Evolutionary conservation across 75 land plant species (phyloP), one percentile per base, ranked within the genome.

Genomic region (Picea glauca): DNA sequence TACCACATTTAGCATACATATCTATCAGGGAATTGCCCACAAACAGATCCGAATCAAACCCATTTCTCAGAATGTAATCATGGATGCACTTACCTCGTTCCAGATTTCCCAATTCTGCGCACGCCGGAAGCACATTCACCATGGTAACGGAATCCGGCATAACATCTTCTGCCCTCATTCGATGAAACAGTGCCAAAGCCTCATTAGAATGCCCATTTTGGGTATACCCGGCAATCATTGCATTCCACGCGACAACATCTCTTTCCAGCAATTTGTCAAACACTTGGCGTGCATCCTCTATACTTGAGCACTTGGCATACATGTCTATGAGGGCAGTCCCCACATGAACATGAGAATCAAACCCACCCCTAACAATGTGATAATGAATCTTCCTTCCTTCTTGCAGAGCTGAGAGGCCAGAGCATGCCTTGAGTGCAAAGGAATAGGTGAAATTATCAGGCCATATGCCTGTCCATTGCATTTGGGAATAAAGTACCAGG

Each of bases 1-100:
- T 40, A 5, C 84, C 82, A 62, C 84, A 82, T 32, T 82, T 82
- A 43, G 83, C 14, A 56, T 82, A 79, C 84, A 82, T 82, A 60
- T 80, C 74, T 33, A 82, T 59, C 33, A 82, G 82, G 13, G 82
- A 50, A 80, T 72, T 82, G 20, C 73, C 59, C 56, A 82, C 75
- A 61, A 72, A 50, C 8, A 67, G 58, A 72, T 80, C 77, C 11
- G 59, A 35, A 33, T 32, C 82, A 67, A 58, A 58, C 3, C 82
- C 84, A 50, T 56, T 57, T 30, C 33, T 23, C 9, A 54, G 20
- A 15, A 79, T 74, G 8, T 23, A 67, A 33, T 6, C 58, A 26
- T 82, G 83, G 5, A 82, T 58, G 43, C 56, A 57, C 60, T 72
- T 80, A 33, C 84, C 84, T 80, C 58, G 76, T 40, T 4, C n/a